phyloP scores from a whole-genome alignment of 192 early-diverging fungal species.

The Thoreauomyces humboldtii region DNA sequence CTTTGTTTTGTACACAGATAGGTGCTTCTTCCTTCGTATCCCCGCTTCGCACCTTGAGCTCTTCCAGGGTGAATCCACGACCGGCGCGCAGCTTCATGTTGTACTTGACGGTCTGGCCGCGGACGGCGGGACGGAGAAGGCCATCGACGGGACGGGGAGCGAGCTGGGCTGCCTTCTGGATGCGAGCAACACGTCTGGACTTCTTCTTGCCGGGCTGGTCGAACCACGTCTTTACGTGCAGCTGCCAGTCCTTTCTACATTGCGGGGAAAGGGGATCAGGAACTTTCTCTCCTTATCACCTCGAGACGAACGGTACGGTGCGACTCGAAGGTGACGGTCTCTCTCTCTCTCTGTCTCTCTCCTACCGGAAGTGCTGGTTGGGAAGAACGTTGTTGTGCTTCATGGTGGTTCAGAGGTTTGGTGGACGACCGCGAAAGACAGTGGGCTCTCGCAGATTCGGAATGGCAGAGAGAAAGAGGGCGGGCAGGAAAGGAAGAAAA shows the following conservation, averaged over 20 bases:
- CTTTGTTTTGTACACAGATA: too few relatives aligned
- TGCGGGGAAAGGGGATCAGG: too few relatives aligned
- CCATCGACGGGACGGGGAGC: conserved; percentile 96
- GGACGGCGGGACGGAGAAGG: conserved; percentile 92
- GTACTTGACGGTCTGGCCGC: conserved; percentile 96
- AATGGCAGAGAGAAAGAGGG: too few relatives aligned
- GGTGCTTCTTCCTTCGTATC: too few relatives aligned
- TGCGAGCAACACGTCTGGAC: conserved; percentile 78
- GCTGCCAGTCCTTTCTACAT: conserved; percentile 87
- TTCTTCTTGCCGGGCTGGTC: conserved; percentile 96
- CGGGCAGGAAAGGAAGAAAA: too few relatives aligned
- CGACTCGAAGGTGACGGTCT: too few relatives aligned
- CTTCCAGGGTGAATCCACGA: conserved; percentile 97
- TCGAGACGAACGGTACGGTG: too few relatives aligned
- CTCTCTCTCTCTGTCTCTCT: too few relatives aligned
- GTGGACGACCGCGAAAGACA: too few relatives aligned
- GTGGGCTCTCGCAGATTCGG: too few relatives aligned
- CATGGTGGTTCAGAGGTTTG: conserved; percentile 54
- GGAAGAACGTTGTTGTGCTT: conserved; percentile 95
- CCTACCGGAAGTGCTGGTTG: conserved; percentile 96
- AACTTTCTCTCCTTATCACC: too few relatives aligned
- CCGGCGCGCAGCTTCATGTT: conserved; percentile 96
- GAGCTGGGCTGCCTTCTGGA: conserved; percentile 93
- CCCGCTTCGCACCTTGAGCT: conserved; percentile 98
- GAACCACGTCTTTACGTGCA: conserved; percentile 97